Base-by-base conservation (phyloP, 176 grass and related monocot species). In the Rhynchospora tenuis region DNA sequence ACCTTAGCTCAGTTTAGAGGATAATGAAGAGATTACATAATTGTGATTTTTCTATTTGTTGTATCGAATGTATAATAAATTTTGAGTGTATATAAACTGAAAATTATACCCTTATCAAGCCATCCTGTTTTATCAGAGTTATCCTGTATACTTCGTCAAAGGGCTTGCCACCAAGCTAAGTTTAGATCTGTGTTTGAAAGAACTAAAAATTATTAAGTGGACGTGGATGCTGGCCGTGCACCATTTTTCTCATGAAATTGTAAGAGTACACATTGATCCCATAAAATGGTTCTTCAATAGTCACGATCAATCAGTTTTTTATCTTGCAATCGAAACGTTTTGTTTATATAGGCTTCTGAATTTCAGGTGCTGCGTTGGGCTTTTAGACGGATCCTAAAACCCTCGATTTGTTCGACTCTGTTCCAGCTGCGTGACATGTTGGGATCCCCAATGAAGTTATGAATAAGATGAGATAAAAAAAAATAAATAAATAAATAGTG, bases 1-100 rank as follows among this genome's bases (percentile, higher is more conserved):
- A 99, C 82, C 93, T 99, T 60, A 96, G 90, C 83, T 86, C 91
- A 8, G 90, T 94, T 59, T 99, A 93, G 93, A 88, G 64, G n/a
- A 66, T 19, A 38, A 27, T 24, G 70, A 46, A 83, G 66, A 77
- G 79, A 80, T 72, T 66, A 27, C 54, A 17, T 50, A 69, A 29
- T 51, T 79, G 67, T 50, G 59, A 63, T 84, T 65, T 85, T 75
- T 51, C 62, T 73, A 64, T 79, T 85, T 59, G 66, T 85, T 86
- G 72, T 86, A 80, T 86, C 55, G 52, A 50, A 81, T 91, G 88
- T 83, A 87, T 88, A 92, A 91, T 90, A 89, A 88, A 89, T 90
- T 90, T 87, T 88, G 83, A 89, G 85, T 97, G 92, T 97, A 89
- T 79, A 97, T 94, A 94, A 87, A 72, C 58, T 85, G 45, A 15